Evolutionary conservation across 1,284 basidiomycete genomes (phyloP).

Genomic region (Rhizoctonia solani): DNA sequence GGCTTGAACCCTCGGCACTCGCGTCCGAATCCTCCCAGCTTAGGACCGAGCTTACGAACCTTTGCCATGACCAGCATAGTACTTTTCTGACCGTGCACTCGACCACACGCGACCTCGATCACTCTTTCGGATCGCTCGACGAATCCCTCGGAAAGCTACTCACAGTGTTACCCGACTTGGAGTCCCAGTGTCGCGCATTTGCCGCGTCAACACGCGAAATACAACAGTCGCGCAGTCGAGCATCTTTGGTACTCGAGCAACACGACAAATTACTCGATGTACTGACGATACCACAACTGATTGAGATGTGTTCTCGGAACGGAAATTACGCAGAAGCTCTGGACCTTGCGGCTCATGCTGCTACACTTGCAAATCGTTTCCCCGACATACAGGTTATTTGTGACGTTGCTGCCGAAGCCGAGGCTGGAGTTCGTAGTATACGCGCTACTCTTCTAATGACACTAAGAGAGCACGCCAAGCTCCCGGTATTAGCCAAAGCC

Average conservation of each 20-base stretch:
- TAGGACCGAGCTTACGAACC: conserved; percentile 81
- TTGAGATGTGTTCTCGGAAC: conserved; percentile 89
- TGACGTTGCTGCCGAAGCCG: conserved; percentile 72
- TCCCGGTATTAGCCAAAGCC: conserved; percentile 87
- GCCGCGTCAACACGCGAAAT: conserved; percentile 59
- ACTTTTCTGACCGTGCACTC: conserved; percentile 84
- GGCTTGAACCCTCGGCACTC: conserved; percentile 71
- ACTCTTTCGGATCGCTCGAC: conserved; percentile 66
- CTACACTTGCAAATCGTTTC: conserved; percentile 51
- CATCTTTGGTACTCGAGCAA: conserved; percentile 81
- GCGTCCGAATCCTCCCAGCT: conserved; percentile 81
- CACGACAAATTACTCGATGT: conserved; percentile 90
- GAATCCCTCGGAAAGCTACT: conserved; percentile 69
- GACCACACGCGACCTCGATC: conserved; percentile 68
- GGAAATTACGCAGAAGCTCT: conserved; percentile 91
- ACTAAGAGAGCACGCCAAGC: conserved; percentile 82
- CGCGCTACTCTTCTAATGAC: conserved; percentile 69
- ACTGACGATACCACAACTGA: conserved; percentile 84
- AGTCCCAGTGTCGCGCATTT: conserved; percentile 69
- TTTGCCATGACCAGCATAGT: conserved; percentile 86
- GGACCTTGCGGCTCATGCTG: conserved; percentile 73
- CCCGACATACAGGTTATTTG: conserved; percentile 52
- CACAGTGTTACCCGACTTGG: conserved; percentile 68
- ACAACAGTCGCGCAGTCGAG: conserved; percentile 68
- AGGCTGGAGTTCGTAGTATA: conserved; percentile 73